These are phyloP conservation scores for Amaranthus tricolor DNA, from an alignment of 179 eudicot species.

Conservation along the genomic window DNA sequence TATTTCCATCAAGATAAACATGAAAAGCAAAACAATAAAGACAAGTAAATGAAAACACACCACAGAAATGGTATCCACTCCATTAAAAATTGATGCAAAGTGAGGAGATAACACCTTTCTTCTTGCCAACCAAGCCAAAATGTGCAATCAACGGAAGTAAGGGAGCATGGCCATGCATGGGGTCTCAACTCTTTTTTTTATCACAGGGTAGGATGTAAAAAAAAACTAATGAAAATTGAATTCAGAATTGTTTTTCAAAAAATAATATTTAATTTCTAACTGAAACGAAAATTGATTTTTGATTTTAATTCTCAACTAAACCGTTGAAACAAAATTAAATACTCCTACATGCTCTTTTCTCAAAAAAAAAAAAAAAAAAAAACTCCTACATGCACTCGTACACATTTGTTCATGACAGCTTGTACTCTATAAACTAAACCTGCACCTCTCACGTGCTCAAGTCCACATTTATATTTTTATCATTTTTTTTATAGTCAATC, in stretches of 20 bases:
- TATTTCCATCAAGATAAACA: too few relatives aligned
- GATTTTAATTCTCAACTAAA: neutral
- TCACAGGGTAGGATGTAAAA: too few relatives aligned
- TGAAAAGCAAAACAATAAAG: too few relatives aligned
- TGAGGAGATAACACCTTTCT: neutral
- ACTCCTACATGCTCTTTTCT: neutral
- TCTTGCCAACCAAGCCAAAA: slow-evolving; percentile 30
- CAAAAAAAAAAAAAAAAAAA: too few relatives aligned
- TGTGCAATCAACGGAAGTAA: slow-evolving; percentile 18
- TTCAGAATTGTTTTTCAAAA: too few relatives aligned
- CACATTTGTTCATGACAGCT: neutral
- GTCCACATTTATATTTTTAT: neutral
- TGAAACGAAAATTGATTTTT: too few relatives aligned
- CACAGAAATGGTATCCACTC: too few relatives aligned
- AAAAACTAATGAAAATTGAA: too few relatives aligned
- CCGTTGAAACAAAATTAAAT: slow-evolving; percentile 11
- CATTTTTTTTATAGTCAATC: neutral
- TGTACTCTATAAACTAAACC: neutral
- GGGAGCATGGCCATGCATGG: slow-evolving; percentile 19
- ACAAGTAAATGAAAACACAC: too few relatives aligned
- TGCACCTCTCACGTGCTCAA: slow-evolving; percentile 21
- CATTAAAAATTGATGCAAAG: too few relatives aligned
- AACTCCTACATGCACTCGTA: too few relatives aligned
- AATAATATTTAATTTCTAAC: too few relatives aligned
- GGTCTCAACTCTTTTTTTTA: neutral